Evolutionary conservation across 2,329 filamentous ascomycete species (phyloP), one percentile per base, ranked within the genome.

Genomic region (Fusarium luffae): DNA sequence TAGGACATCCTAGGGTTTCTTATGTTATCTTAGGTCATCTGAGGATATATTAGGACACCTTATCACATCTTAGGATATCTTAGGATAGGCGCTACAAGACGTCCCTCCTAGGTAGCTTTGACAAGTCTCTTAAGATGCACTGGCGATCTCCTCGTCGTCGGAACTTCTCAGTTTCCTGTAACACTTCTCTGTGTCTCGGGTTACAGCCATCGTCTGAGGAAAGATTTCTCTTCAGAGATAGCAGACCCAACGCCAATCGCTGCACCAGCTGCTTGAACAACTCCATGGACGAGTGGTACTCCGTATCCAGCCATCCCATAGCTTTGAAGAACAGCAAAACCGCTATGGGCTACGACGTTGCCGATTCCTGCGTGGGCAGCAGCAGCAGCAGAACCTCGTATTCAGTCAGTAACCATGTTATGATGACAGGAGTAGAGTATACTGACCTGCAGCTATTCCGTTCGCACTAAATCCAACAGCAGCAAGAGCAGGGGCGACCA

Each of bases 241-340:
- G 51, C 51, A 25, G 27, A 13, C 7, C 30, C 27, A 18, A 50
- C 48, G 2, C 34, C 43, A 2, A 50, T 10, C 2, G 27, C 23
- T 16, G 44, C 41, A 1, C 47, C 59, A 9, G 28, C 28, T 14
- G 27, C 65, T 16, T 75, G 71, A 13, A 75, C 55, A 1, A 50
- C 61, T 2, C 64, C 63, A 2, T 73, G 32, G 4, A 77, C 70
- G 1, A 54, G 60, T 0, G 69, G 61, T 3, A 69, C 59, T 2
- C 76, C 76, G 14, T 71, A 75, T 1, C 79, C 79, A 0, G 72
- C 77, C 5, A 66, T 66, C 0, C 55, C 78, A 1, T 77, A 78
- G 44, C 77, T 79, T 68, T 79, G 75, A 0, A 79, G 63, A 6
- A 59, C 73, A 1, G 78, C 75, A 32, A 80, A 79, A 2, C 68